Evolutionary conservation across 208 protist species (phyloP).

Genomic region (Leishmania guyanensis): DNA sequence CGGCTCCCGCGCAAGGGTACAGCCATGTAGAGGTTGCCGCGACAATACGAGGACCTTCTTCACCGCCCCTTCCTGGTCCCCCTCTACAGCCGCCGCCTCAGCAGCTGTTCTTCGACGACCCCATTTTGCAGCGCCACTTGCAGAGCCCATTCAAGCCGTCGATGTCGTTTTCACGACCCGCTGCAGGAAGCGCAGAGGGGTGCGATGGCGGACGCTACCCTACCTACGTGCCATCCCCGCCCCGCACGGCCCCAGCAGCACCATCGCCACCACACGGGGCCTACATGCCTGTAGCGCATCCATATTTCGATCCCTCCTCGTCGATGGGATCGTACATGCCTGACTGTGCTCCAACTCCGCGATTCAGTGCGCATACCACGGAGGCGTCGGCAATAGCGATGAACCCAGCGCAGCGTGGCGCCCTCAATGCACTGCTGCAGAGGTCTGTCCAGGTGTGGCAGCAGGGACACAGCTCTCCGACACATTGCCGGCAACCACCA

Average conservation of each 20-base stretch:
- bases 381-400: too few species aligned
- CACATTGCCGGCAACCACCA: neutral
- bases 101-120: constrained; percentile 15
- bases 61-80: neutral
- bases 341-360: neutral
- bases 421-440: constrained; percentile 3
- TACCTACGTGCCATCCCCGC: neutral
- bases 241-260: neutral
- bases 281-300: constrained; percentile 5
- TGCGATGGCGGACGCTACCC: neutral
- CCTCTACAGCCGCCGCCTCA: neutral
- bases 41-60: neutral
- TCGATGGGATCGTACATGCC: neutral
- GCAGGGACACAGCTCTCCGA: neutral
- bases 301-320: constrained; percentile 8
- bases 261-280: neutral
- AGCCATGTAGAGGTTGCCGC: neutral
- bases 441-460: constrained; percentile 7
- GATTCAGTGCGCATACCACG: neutral
- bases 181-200: neutral
- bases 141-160: neutral
- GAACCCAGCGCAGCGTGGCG: neutral
- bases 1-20: neutral
- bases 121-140: constrained; percentile 6
- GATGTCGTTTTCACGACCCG: neutral